A percentile compares a stretch with the other conserved stretches of the same genome.
Evolutionary conservation across 73 alveolate genomes (phyloP).

Genomic region (Paramecium sexaurelia): DNA sequence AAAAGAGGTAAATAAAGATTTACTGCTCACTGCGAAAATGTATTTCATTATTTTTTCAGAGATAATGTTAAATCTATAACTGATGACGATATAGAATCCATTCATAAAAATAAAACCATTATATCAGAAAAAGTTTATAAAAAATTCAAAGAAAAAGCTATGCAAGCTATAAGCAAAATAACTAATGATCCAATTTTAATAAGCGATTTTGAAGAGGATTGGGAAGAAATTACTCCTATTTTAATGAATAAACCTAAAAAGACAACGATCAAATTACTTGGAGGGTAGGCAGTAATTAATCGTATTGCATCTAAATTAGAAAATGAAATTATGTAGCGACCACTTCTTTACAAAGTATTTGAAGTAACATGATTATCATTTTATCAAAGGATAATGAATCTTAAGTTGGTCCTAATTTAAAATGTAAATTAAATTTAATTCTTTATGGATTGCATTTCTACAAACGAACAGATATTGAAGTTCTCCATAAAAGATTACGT

Average conservation of each 20-base stretch:
- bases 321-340: constrained; percentile 6
- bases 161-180: neutral
- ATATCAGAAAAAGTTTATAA: neutral
- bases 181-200: constrained; percentile 9
- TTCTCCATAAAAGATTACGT: neutral
- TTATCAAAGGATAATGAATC: neutral
- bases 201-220: constrained; percentile 36
- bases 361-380: neutral
- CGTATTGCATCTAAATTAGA: constrained; percentile 1
- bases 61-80: constrained; percentile 30
- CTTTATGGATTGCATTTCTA: constrained; percentile 25
- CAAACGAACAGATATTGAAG: constrained; percentile 43
- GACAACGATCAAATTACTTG: neutral
- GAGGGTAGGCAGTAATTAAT: constrained; percentile 1
- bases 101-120: constrained; percentile 16
- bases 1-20: constrained; percentile 24
- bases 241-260: neutral
- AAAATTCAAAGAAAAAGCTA: constrained; percentile 21
- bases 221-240: constrained; percentile 33
- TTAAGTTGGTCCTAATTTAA: neutral
- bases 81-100: neutral
- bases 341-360: neutral
- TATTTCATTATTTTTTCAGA: constrained; percentile 10
- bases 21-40: constrained; percentile 38
- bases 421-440: constrained; percentile 36